phyloP scores from a whole-genome alignment of 768 basidiomycete genomes.

The Amanita brunnescens region DNA sequence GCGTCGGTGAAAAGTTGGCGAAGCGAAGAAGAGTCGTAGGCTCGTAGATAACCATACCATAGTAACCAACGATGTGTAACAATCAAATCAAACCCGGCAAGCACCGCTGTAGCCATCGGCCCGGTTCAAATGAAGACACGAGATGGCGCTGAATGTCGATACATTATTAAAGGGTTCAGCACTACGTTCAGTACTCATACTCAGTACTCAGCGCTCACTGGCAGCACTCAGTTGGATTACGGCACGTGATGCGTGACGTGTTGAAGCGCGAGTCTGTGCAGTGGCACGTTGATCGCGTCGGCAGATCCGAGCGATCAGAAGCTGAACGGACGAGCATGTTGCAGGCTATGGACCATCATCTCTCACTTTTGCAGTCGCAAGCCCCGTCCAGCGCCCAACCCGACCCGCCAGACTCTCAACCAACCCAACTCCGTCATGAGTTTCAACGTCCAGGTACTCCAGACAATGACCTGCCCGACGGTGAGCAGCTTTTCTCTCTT shows the following conservation, averaged over 20 bases:
- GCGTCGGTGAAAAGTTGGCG: neutral
- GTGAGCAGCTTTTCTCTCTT: slow-evolving; percentile 24
- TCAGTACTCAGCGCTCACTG: too few species aligned
- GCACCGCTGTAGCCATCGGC: neutral
- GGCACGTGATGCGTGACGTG: neutral
- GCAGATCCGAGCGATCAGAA: neutral
- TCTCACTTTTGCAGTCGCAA: neutral
- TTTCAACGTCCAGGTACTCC: slow-evolving; percentile 35
- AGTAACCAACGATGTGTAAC: too few species aligned
- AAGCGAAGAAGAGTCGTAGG: neutral
- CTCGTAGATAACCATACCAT: too few species aligned
- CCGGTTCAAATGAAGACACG: too few species aligned
- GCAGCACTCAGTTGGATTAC: too few species aligned
- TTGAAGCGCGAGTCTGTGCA: neutral
- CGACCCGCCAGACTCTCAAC: neutral
- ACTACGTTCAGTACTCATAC: too few species aligned
- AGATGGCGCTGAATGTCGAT: neutral
- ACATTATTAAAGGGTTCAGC: too few species aligned
- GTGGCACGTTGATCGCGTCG: neutral
- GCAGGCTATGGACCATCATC: neutral
- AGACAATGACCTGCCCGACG: slow-evolving; percentile 38
- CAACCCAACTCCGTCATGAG: slow-evolving; percentile 3
- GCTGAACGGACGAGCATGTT: neutral
- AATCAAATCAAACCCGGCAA: neutral
- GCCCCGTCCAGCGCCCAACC: too few species aligned